Conservation (phyloP, 257 asterid genomes). For the Scutellaria minor region DNA sequence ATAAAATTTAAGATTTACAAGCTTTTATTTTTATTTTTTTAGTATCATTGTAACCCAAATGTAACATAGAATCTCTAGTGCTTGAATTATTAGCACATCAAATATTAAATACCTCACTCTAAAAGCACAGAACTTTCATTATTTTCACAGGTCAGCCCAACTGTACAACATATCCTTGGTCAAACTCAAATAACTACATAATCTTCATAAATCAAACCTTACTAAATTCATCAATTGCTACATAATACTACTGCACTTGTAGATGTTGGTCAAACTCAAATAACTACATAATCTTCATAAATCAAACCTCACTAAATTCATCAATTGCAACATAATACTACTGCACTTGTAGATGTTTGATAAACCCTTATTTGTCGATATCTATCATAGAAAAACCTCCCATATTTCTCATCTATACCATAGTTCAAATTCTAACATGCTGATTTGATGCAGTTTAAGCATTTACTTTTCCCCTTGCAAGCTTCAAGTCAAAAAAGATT, state of each 20-base stretch:
- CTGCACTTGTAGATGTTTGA: not conserved
- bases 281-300: too few relatives aligned
- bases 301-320: slow-evolving; percentile 7
- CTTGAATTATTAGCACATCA: not conserved
- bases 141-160: slow-evolving; percentile 11
- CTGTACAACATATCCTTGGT: slow-evolving; percentile 2
- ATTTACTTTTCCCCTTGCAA: not conserved
- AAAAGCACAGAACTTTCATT: not conserved
- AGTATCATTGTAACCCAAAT: not conserved
- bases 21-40: not conserved
- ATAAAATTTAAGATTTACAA: not conserved
- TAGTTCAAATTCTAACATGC: too few relatives aligned
- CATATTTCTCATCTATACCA: not conserved
- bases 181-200: not conserved
- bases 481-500: too few relatives aligned
- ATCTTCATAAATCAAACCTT: slow-evolving; percentile 16
- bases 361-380: too few relatives aligned
- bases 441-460: not conserved
- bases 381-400: too few relatives aligned
- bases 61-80: not conserved
- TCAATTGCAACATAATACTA: not conserved
- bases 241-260: too few relatives aligned
- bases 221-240: too few relatives aligned
- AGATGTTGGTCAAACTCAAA: too few relatives aligned
- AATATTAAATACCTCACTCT: not conserved